Base-by-base conservation (phyloP, 768 basidiomycete genomes). In the Mycena haematopus region DNA sequence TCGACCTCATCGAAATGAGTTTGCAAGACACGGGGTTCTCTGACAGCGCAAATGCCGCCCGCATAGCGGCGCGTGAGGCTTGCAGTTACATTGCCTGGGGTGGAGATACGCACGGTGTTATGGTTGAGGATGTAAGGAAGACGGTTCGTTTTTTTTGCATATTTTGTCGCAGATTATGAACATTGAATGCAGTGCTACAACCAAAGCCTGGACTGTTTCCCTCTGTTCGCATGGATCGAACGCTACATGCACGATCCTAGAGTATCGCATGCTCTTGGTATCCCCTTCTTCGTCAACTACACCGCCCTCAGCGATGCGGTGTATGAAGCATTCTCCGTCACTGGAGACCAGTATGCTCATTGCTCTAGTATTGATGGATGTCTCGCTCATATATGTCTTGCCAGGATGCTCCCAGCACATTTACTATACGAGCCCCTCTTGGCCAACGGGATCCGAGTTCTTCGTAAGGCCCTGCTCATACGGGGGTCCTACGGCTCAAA, bases 401-500 rank as follows among this genome's bases (percentile, higher is more conserved):
- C 22, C 19, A 71, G 72, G 15, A 57, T 69, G 25, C 61, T 66
- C 22, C 68, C 60, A 9, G 40, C 65, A 22, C 57, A 70, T 55
- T 54, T 60, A 21, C 29, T 71, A 22, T 70, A 70, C 33, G 63
- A 53, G 33, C 69, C 66, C 10, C 60, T 73, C 24, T 51, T 71
- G n/a, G 25, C 59, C 10, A 66, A 68, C 25, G 69, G 73, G 15
- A 70, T 74, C 33, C 58, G 70, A 42, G 22, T 72, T 50, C 29
- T 71, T 44, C 66, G 72, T 76, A 49, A 36, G 72, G 55, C 22
- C 5, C 21, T 44, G 3, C 11, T n/a, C n/a, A 15, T n/a, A 8
- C 15, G 35, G 21, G 25, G 10, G 19, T 25, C 17, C 1, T 27
- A 29, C 44, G 36, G 15, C 22, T 55, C 27, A 3, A 17, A 7